Conservation (phyloP, 2,329 filamentous ascomycete genomes). For the Neoscytalidium dimidiatum region DNA sequence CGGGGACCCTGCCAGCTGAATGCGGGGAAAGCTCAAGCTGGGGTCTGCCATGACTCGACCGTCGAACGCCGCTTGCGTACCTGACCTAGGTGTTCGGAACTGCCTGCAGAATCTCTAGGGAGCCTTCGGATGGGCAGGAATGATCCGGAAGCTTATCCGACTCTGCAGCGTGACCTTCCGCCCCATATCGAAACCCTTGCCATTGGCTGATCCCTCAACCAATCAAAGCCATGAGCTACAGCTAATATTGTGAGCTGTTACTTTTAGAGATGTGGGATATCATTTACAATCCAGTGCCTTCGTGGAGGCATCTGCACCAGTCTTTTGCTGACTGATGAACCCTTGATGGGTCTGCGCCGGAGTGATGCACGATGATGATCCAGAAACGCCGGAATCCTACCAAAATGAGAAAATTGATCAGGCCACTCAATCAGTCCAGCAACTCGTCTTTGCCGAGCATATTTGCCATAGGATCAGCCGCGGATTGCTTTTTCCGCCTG, state of each 20-base stretch:
- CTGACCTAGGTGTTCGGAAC: neutral
- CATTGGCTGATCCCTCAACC: neutral
- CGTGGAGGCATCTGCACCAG: neutral
- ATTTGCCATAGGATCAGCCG: constrained; percentile 85
- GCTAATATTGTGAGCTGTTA: neutral
- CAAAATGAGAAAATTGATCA: neutral
- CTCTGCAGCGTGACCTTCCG: neutral
- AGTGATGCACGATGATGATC: neutral
- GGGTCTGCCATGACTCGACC: neutral
- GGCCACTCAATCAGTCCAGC: constrained; percentile 29
- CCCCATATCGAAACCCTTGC: neutral
- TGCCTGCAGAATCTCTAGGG: neutral
- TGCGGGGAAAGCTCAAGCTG: constrained; percentile 15
- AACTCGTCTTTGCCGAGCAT: constrained; percentile 74
- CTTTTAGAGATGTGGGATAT: neutral
- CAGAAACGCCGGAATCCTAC: neutral
- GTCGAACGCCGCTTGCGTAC: constrained; percentile 5
- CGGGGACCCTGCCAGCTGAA: constrained; percentile 15
- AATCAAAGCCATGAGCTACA: neutral
- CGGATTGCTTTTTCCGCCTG: constrained; percentile 70
- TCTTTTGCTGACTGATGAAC: neutral
- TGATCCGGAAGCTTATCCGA: neutral
- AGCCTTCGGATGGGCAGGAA: neutral
- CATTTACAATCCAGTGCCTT: neutral
- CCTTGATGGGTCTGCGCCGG: neutral